Base-by-base conservation (phyloP, 257 asterid genomes). In the Solanum appendiculatum region DNA sequence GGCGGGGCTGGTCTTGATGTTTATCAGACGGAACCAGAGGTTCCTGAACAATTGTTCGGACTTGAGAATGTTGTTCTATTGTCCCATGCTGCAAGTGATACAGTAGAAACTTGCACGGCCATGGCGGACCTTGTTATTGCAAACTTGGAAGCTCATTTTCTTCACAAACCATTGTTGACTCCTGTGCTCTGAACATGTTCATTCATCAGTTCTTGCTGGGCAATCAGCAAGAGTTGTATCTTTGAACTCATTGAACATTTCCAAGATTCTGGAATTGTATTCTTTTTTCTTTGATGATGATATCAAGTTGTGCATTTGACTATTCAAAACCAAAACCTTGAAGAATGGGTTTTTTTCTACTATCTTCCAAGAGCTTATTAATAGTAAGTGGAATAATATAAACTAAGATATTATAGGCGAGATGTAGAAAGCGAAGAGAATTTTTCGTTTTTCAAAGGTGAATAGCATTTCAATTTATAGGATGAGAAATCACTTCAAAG, bases 1-100 rank as follows among this genome's bases (percentile, higher is more conserved):
- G 98, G 90, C n/a, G 98, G 98, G 37, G 99, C 98, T 36, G 99
- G 99, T 44, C 96, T 96, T 37, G 98, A 96, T 83, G 99, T 96
- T 40, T 93, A 90, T 54, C 95, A 96, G 90, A 91, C 90, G 5
- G 99, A 95, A 66, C 99, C 99, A 40, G 82, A 92, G 6, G 96
- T 93, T 31, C 93, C 95, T 7, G 95, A 92, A 37, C 85, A 82
- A 29, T 86, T 96, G 13, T 87, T 93, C 8, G 92, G 93, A 15
- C 92, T 96, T 3, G 87, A 92, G 9, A 95, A 92, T 31, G 96
- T 94, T 7, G 98, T 95, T 20, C n/a, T 95, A 46, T 74, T 92
- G 90, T 94, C 98, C 70, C 98, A 96, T 89, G 93, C 91, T 6
- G 98, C 95, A 85, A 92, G 94, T 5, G 94, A 92, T 54, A 94